phyloP scores from a whole-genome alignment of 257 asterid genomes.

The Datura wrightii region DNA sequence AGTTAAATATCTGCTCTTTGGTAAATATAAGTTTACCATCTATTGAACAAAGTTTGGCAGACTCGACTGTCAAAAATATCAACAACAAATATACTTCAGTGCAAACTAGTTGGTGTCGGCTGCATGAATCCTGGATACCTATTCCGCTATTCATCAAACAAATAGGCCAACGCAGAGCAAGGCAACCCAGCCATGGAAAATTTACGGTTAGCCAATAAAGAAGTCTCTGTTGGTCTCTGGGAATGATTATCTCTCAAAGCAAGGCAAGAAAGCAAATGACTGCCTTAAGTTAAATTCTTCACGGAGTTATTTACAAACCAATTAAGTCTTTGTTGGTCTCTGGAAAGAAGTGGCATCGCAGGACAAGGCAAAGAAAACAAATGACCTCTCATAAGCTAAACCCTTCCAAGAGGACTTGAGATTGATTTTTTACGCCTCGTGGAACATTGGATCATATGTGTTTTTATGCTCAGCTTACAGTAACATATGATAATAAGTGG shows the following conservation, averaged over 20 bases:
- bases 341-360: background rate
- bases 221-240: background rate
- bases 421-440: background rate
- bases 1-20: background rate
- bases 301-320: background rate
- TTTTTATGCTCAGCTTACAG: background rate
- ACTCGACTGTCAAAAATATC: background rate
- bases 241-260: background rate
- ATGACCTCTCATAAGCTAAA: background rate
- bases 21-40: background rate
- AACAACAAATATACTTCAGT: background rate
- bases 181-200: background rate
- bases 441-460: background rate
- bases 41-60: background rate
- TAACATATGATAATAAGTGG: background rate
- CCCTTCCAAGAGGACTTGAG: background rate
- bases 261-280: background rate
- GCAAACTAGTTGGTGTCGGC: background rate
- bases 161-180: background rate
- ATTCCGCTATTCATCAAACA: background rate
- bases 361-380: slow-evolving; percentile 2
- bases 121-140: background rate
- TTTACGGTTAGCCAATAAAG: background rate
- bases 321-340: background rate
- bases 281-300: background rate